Percentiles rank a stretch among this genome's conserved stretches.
Evolutionary conservation across 192 early-diverging fungal genomes (phyloP).

Genomic region (Gaertneriomyces semiglobifer): DNA sequence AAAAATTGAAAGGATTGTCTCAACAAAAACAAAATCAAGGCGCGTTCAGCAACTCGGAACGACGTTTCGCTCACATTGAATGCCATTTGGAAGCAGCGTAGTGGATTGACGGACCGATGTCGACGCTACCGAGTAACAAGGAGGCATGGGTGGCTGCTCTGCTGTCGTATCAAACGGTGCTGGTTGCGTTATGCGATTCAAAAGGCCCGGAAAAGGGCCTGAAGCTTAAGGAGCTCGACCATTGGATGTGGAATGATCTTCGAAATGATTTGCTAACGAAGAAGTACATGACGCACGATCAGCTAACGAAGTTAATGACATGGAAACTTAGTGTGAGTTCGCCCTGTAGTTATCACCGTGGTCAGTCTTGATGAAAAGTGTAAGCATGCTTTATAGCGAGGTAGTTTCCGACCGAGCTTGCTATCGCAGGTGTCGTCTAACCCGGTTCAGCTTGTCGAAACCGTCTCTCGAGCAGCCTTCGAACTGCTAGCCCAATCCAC

Average conservation of each 20-base stretch:
- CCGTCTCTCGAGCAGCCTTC: constrained; percentile 9
- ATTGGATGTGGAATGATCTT: constrained; percentile 19
- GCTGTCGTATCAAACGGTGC: neutral
- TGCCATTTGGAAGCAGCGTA: too few relatives aligned
- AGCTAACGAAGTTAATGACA: constrained; percentile 9
- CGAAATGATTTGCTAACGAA: neutral
- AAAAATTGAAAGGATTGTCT: too few relatives aligned
- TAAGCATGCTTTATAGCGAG: neutral
- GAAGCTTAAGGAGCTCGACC: constrained; percentile 11
- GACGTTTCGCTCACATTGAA: too few relatives aligned
- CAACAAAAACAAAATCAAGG: too few relatives aligned
- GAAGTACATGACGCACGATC: constrained; percentile 2
- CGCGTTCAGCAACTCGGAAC: too few relatives aligned
- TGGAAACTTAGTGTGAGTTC: constrained; percentile 19
- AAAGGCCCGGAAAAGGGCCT: constrained; percentile 13
- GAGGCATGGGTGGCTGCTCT: too few relatives aligned
- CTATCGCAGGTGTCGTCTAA: constrained; percentile 9
- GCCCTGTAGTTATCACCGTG: neutral
- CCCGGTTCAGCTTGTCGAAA: neutral
- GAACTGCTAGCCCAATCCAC: neutral
- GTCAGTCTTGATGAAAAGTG: neutral
- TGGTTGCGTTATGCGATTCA: constrained; percentile 7
- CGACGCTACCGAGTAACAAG: too few relatives aligned
- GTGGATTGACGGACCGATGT: too few relatives aligned
- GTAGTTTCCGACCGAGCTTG: constrained; percentile 18